phyloP scores from a whole-genome alignment of 495 filamentous ascomycete genomes.

The Geoglossum glabrum region DNA sequence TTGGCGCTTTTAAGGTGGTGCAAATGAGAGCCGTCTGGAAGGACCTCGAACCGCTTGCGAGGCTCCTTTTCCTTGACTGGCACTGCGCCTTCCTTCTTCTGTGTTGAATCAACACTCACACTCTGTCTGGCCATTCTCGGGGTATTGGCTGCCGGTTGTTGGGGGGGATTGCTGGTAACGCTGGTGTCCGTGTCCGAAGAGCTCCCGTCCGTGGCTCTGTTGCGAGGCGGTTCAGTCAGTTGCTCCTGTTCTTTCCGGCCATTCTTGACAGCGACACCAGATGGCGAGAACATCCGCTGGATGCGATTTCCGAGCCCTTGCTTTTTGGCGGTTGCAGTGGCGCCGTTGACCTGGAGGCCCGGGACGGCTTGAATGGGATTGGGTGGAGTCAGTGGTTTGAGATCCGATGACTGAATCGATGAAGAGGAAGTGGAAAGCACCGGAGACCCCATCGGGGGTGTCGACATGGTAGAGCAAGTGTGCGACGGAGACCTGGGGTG shows the following conservation, averaged over 20 bases:
- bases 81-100: conserved; percentile 6
- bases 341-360: not conserved
- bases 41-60: conserved; percentile 35
- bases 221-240: not conserved
- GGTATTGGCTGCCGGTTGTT: not conserved
- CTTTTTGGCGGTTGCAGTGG: conserved; percentile 13
- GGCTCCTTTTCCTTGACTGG: conserved; percentile 11
- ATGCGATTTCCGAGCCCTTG: conserved; percentile 36
- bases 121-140: not conserved
- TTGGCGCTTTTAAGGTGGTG: conserved; percentile 74
- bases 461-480: not conserved
- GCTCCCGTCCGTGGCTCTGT: conserved; percentile 6
- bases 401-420: not conserved
- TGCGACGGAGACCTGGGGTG: not conserved
- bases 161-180: not conserved
- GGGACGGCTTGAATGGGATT: not conserved
- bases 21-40: conserved; percentile 51
- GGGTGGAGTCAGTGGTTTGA: not conserved
- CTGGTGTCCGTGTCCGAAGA: conserved; percentile 11
- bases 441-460: not conserved
- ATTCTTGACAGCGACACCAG: not conserved
- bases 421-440: not conserved
- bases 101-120: conserved; percentile 7
- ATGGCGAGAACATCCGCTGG: conserved; percentile 36
- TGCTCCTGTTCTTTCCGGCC: conserved; percentile 2